Conservation (phyloP, 2,329 filamentous ascomycete species). For the Immersiporthe knoxdaviesiana region DNA sequence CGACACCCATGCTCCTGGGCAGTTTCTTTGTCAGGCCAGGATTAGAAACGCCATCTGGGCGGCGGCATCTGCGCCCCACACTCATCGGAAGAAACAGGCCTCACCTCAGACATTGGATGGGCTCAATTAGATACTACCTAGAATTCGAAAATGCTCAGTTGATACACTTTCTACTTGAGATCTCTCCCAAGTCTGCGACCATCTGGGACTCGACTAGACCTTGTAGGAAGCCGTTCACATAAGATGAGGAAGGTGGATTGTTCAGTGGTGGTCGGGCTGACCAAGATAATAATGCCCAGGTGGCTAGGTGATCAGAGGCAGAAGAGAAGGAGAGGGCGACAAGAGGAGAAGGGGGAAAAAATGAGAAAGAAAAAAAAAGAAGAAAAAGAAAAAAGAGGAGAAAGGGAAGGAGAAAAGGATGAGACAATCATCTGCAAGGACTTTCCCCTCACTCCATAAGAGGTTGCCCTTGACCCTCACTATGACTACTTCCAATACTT, state of each 20-base stretch:
- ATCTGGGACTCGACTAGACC: neutral
- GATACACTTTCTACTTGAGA: neutral
- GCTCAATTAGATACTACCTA: neutral
- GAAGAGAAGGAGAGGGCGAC: too few relatives aligned
- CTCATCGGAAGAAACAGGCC: neutral
- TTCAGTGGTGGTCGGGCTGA: too few relatives aligned
- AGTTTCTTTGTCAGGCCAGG: neutral
- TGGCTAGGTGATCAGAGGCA: too few relatives aligned
- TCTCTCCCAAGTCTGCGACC: neutral
- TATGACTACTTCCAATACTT: too few relatives aligned
- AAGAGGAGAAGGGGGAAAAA: too few relatives aligned
- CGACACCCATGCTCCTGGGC: neutral
- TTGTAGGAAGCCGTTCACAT: neutral
- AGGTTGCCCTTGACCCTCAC: too few relatives aligned
- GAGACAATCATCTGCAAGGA: too few relatives aligned
- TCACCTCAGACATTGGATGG: neutral
- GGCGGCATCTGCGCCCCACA: neutral
- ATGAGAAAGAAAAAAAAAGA: neutral
- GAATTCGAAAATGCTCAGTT: neutral
- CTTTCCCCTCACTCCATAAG: too few relatives aligned
- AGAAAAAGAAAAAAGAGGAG: too few relatives aligned
- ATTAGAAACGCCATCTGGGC: neutral
- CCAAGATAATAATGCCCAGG: too few relatives aligned
- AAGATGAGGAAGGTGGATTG: too few relatives aligned
- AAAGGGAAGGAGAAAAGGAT: too few relatives aligned